Percentiles rank a stretch among this genome's conserved stretches.
phyloP scores from a whole-genome alignment of 768 basidiomycete genomes.

The Kwoniella shandongensis region DNA sequence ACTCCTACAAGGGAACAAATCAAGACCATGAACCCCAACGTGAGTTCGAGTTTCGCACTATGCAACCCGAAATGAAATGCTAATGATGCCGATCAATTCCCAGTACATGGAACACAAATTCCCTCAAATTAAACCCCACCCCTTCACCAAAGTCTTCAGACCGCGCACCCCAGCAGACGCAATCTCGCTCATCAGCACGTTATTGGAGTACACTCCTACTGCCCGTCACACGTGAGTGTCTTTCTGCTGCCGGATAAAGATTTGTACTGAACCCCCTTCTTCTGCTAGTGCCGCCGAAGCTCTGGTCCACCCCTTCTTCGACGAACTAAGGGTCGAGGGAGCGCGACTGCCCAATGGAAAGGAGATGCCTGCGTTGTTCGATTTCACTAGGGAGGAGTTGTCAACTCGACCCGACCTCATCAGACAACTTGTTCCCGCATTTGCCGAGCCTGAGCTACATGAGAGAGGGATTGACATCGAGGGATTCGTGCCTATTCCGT shows the following conservation, averaged over 20 bases:
- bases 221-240: conserved; percentile 67
- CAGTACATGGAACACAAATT: conserved; percentile 99
- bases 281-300: conserved; percentile 68
- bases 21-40: conserved; percentile 99
- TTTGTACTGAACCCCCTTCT: not conserved
- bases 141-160: conserved; percentile 98
- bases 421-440: conserved; percentile 81
- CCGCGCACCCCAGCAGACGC: conserved; percentile 94
- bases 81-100: not conserved
- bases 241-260: not conserved
- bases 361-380: conserved; percentile 88
- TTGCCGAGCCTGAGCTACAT: conserved; percentile 85
- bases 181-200: conserved; percentile 89
- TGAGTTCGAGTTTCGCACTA: conserved; percentile 38
- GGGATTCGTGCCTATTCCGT: conserved; percentile 93
- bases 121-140: conserved; percentile 99
- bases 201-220: conserved; percentile 97
- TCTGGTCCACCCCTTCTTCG: conserved; percentile 74
- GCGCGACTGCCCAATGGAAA: conserved; percentile 96
- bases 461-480: conserved; percentile 82
- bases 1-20: conserved; percentile 98
- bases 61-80: not conserved
- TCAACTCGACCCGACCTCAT: conserved; percentile 95
- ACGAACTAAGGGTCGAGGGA: conserved; percentile 86
- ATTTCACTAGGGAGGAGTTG: conserved; percentile 95